Conservation (phyloP, 345 rosid species). For the Bretschneidera sinensis region DNA sequence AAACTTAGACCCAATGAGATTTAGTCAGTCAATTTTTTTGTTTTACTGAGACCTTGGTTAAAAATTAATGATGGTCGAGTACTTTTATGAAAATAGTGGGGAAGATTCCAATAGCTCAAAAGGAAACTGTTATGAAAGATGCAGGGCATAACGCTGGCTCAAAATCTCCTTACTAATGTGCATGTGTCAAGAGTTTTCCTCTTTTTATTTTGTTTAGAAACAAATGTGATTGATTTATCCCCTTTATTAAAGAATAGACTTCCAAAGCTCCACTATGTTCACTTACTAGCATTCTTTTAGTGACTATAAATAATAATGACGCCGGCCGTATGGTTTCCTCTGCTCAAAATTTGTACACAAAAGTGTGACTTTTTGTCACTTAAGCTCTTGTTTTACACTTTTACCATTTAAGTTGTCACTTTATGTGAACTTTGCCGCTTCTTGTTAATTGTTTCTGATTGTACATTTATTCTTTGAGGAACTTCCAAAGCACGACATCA, state of each 20-base stretch:
- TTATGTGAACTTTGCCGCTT: background rate
- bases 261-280: no score
- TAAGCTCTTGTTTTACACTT: no score
- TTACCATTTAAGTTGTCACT: no score
- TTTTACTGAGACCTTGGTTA: background rate
- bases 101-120: background rate
- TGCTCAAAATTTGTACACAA: no score
- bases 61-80: background rate
- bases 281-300: no score
- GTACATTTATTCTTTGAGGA: background rate
- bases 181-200: no score
- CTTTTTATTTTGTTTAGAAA: no score
- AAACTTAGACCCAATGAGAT: background rate
- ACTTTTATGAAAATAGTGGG: background rate
- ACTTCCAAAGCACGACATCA: background rate
- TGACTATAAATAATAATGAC: no score
- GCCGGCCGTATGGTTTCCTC: no score
- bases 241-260: no score
- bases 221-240: no score
- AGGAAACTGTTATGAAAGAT: background rate
- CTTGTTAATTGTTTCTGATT: background rate
- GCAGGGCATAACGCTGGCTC: background rate
- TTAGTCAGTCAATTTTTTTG: background rate
- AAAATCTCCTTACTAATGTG: background rate
- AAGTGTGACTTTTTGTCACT: no score